Evolutionary conservation across 345 rosid genomes (phyloP).

Genomic region (Euphorbia lathyris): DNA sequence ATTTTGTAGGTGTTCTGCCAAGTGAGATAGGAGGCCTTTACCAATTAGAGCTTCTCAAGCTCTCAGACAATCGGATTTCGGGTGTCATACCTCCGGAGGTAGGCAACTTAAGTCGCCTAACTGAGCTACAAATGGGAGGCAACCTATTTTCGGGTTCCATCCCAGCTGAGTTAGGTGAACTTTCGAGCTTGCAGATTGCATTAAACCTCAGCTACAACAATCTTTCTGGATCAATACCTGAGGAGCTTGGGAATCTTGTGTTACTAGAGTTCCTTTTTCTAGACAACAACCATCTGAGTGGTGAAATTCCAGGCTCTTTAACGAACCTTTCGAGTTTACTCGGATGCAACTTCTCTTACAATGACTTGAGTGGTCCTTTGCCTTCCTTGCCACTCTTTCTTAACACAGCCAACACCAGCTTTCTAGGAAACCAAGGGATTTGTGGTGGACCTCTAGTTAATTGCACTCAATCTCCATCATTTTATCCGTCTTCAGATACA

Average conservation of each 20-base stretch:
- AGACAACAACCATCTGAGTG: conserved; percentile 71
- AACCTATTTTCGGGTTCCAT: conserved; percentile 59
- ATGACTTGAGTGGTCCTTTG: conserved; percentile 63
- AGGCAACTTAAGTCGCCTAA: conserved; percentile 62
- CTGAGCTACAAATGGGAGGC: conserved; percentile 87
- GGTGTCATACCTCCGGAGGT: conserved; percentile 53
- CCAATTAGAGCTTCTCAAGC: conserved; percentile 82
- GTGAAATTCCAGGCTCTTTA: conserved; percentile 70
- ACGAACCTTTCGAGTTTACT: conserved; percentile 62
- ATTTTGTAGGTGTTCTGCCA: conserved; percentile 54
- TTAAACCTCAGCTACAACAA: conserved; percentile 82
- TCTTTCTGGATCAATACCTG: conserved; percentile 67
- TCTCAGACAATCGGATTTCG: conserved; percentile 62
- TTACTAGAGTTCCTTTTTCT: conserved; percentile 62
- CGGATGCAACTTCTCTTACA: conserved; percentile 80
- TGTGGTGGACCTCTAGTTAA: conserved; percentile 64
- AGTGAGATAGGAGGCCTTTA: conserved; percentile 57
- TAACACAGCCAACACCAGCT: conserved; percentile 47
- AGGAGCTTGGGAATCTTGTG: conserved; percentile 64
- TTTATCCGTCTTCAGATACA: conserved; percentile 29
- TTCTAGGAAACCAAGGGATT: conserved; percentile 60
- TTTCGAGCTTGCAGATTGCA: conserved; percentile 74
- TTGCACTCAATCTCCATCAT: conserved; percentile 39
- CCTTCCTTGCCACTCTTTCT: conserved; percentile 50
- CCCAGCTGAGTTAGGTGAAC: conserved; percentile 58